Base-by-base conservation (phyloP, 2,329 filamentous ascomycete genomes). In the Aureobasidium melanogenum region DNA sequence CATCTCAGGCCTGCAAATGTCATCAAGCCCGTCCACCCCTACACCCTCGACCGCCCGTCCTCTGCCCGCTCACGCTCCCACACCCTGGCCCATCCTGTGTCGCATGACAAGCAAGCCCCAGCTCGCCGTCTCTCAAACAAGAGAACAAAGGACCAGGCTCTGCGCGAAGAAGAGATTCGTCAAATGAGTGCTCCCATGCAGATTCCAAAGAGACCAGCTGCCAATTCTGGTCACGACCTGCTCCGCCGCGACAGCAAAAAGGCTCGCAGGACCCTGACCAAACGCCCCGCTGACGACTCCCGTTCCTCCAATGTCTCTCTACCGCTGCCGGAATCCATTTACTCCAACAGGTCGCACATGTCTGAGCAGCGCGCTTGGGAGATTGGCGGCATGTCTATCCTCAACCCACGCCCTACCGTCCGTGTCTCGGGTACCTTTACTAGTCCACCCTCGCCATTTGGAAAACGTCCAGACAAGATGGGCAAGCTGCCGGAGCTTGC, bases 81-180 rank as follows among this genome's bases (percentile, higher is more conserved):
- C 30, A 38, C 38, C 30, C n/a, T 39, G 24, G 8, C 38, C 38
- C 24, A 3, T 19, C 22, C 36, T 12, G 17, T 39, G 8, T 17
- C 59, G 7, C 41, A 46, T 47, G 82, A 65, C 51, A 38, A 47
- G 34, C 83, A 85, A 55, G 77, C 77, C 6, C 75, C 87, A 30
- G 75, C 83, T 56, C 83, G 86, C 63, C 86, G 87, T 64, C 90
- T 85, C 69, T 88, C 88, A 43, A 91, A 85, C 77, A 95, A 74
- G 66, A 72, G 89, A 75, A 86, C 87, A 68, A 86, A 87, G 67
- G 82, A 88, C 64, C 89, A 95, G 64, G 84, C 85, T 70, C 81
- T 88, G 62, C 83, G 93, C 62, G 92, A 96, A 74, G 89, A 89
- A 64, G 91, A 96, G 74, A 91, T 97, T 70, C 89, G 87, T 70